Base-by-base conservation (phyloP, 2,329 filamentous ascomycete genomes). In the Xylaria sp. region DNA sequence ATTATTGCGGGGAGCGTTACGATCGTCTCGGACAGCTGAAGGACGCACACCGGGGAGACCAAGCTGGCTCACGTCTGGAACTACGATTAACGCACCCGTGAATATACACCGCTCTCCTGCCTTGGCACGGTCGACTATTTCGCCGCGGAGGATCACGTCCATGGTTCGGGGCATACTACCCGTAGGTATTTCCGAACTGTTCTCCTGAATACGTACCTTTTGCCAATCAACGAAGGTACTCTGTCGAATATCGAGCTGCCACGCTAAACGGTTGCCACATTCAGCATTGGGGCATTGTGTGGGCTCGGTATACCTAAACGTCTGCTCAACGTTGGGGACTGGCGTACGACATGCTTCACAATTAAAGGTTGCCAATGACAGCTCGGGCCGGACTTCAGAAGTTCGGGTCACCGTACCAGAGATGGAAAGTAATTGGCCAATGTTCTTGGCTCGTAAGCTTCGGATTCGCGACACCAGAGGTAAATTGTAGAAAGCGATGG, bases 201-300 rank as follows among this genome's bases (percentile, higher is more conserved):
- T 99, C 81, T 99, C 96, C 82, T 99, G 96, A 70, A 98, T 94
- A 72, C 97, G 92, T 28, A 98, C 94, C 80, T 98, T 98, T 80
- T 99, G 96, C 96, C 96, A 99, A 82, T 99, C 96, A 70, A 99
- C 92, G 79, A 99, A 99, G 0, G 94, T 98, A 80, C 94, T 98
- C 80, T 97, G 95, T 52, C 94, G 88, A 77, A 99, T 98, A 76
- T 99, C 95, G n/a, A 99, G 84, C 73, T 94, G 90, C 96, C 96
- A 99, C n/a, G 92, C 94, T 68, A 91, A 84, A 32, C 96, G 91
- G 82, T 99, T 99, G 76, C 91, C 91, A 80, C 96, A 99, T 7
- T 88, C 92, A 32, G 85, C 80, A 78, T 98, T 98, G 10, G 96
- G 95, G 75, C 96, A 99, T 83, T 98, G 94, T 3, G 94, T 95